A percentile compares a stretch with the other conserved stretches of the same genome.
Conservation (phyloP, 306 rosid genomes). For the Cucumis hystrix region DNA sequence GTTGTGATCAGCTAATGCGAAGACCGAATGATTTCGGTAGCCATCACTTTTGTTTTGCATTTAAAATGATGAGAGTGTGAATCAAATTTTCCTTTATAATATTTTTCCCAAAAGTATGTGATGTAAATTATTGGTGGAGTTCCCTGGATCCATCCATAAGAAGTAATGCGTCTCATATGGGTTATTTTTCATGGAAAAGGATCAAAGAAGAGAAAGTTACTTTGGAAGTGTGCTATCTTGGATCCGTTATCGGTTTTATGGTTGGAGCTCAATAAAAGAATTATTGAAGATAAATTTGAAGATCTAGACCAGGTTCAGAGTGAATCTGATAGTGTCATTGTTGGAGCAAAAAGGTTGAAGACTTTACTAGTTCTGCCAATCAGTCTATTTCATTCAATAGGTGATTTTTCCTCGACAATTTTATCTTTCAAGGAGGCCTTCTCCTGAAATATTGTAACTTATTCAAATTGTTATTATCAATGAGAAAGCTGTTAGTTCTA, state of each 20-base stretch:
- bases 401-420: not conserved
- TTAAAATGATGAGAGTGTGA: not conserved
- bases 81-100: not conserved
- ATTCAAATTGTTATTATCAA: not conserved
- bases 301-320: not conserved
- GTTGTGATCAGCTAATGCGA: not conserved
- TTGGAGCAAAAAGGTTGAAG: not conserved
- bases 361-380: slow-evolving; percentile 2
- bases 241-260: slow-evolving; percentile 4
- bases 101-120: not conserved
- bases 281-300: slow-evolving; percentile 7
- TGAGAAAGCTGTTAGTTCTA: not conserved
- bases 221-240: slow-evolving; percentile 10
- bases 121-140: not conserved
- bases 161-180: slow-evolving; percentile 4
- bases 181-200: slow-evolving; percentile 6
- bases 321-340: not conserved
- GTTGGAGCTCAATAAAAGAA: slow-evolving; percentile 3
- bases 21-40: not conserved
- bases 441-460: not conserved
- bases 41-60: not conserved
- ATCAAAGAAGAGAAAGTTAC: slow-evolving; percentile 2
- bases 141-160: not conserved
- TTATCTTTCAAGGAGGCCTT: not conserved
- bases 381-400: not conserved